Evolutionary conservation across 345 rosid genomes (phyloP).

Genomic region (Lepidium aucheri): DNA sequence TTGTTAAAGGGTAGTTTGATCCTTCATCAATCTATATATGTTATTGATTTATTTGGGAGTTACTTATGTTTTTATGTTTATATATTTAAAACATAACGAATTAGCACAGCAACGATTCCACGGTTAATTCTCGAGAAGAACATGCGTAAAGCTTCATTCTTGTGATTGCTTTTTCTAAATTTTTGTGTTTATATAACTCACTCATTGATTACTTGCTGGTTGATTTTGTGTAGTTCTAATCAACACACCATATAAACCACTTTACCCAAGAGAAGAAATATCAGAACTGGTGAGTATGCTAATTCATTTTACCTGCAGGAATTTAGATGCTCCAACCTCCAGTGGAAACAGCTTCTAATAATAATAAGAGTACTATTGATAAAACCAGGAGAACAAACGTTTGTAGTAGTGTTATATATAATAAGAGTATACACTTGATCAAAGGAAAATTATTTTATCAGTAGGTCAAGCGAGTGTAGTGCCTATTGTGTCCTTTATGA

Average conservation of each 20-base stretch:
- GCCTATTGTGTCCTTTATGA: too few species aligned
- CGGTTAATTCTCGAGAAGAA: conserved; percentile 66
- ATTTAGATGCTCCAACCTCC: too few species aligned
- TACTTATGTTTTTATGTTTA: not conserved
- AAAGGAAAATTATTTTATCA: too few species aligned
- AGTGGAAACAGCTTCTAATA: too few species aligned
- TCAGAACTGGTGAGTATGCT: conserved; percentile 42
- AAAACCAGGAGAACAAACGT: too few species aligned
- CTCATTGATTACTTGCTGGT: not conserved
- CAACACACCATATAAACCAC: conserved; percentile 64
- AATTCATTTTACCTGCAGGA: not conserved
- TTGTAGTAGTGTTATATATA: too few species aligned
- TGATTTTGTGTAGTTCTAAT: conserved; percentile 48
- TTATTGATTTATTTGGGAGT: not conserved
- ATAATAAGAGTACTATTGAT: too few species aligned
- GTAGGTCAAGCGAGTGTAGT: too few species aligned
- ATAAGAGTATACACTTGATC: too few species aligned
- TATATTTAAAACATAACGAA: conserved; percentile 59
- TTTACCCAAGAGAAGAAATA: conserved; percentile 62
- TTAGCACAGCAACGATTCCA: conserved; percentile 34
- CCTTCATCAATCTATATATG: not conserved
- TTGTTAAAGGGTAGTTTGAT: conserved; percentile 42
- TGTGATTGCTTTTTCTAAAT: not conserved
- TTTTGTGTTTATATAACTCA: not conserved
- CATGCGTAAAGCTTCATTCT: conserved; percentile 36